A percentile compares a stretch with the other conserved stretches of the same genome.
Conservation (phyloP, 805 yeast genomes). For the Kregervanrija fluxuum region DNA sequence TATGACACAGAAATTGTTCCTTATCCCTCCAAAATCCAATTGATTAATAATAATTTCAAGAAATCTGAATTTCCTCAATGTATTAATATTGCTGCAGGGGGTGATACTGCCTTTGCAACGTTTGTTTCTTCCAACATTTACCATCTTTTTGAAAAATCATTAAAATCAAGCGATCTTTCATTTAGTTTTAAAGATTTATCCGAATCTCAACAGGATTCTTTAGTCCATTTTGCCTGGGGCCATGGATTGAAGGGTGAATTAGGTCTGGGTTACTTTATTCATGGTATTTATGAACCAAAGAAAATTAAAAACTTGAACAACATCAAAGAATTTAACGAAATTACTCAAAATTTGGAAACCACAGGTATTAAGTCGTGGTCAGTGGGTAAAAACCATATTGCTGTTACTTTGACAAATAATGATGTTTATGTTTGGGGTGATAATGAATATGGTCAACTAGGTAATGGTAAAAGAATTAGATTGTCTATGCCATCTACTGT, state of each 20-base stretch:
- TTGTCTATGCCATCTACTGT: conserved; percentile 44
- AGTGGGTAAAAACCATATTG: conserved; percentile 59
- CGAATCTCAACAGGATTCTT: conserved; percentile 21
- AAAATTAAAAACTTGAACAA: conserved; percentile 42
- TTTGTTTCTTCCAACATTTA: conserved; percentile 31
- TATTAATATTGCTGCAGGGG: conserved; percentile 58
- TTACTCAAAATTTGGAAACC: conserved; percentile 30
- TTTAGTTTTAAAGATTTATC: conserved; percentile 13
- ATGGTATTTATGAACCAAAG: conserved; percentile 63
- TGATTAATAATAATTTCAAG: conserved; percentile 32
- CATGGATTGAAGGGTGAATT: conserved; percentile 81
- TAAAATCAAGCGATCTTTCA: conserved; percentile 10
- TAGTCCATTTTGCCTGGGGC: conserved; percentile 60
- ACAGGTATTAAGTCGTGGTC: conserved; percentile 46
- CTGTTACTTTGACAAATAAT: conserved; percentile 51
- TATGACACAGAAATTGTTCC: conserved; percentile 63
- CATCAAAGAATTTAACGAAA: conserved; percentile 51
- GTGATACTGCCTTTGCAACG: conserved; percentile 52
- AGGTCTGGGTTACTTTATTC: conserved; percentile 71
- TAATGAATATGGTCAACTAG: conserved; percentile 76
- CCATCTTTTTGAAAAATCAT: conserved; percentile 27
- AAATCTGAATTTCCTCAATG: conserved; percentile 40
- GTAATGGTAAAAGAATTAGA: conserved; percentile 69
- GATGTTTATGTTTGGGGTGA: conserved; percentile 80
- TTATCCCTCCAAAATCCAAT: conserved; percentile 52